Evolutionary conservation across 1,139 yeast species (phyloP).

Genomic region (Blastobotrys aristatus): DNA sequence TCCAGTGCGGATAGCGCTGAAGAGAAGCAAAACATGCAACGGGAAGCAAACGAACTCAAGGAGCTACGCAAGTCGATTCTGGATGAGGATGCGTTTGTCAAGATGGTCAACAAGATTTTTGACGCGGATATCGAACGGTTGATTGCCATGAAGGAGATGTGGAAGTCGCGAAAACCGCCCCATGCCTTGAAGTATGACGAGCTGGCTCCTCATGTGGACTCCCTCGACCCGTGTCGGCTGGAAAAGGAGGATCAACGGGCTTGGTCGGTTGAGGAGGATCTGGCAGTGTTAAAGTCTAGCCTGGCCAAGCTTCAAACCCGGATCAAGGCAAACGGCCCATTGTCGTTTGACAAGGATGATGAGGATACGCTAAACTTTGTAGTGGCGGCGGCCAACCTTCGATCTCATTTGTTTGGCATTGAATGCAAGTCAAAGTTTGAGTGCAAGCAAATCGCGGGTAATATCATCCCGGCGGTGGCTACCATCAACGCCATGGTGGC

Average conservation of each 20-base stretch:
- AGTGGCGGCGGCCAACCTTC: slow-evolving; percentile 77
- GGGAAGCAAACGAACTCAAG: slow-evolving; percentile 71
- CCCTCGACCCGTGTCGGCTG: slow-evolving; percentile 25
- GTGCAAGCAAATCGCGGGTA: slow-evolving; percentile 91
- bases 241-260: slow-evolving; percentile 51
- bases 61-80: slow-evolving; percentile 51
- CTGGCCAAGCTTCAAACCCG: slow-evolving; percentile 50
- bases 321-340: slow-evolving; percentile 33
- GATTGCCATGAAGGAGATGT: slow-evolving; percentile 63
- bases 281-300: slow-evolving; percentile 54
- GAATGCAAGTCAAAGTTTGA: slow-evolving; percentile 76
- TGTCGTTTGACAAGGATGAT: slow-evolving; percentile 85
- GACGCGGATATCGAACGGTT: slow-evolving; percentile 70
- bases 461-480: slow-evolving; percentile 97
- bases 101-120: slow-evolving; percentile 47
- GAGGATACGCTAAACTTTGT: slow-evolving; percentile 86
- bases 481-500: slow-evolving; percentile 95
- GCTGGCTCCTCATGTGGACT: slow-evolving; percentile 21
- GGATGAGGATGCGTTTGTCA: slow-evolving; percentile 35
- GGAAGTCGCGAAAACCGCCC: slow-evolving; percentile 72
- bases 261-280: slow-evolving; percentile 63
- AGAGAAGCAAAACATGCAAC: slow-evolving; percentile 63
- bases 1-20: slow-evolving; percentile 40
- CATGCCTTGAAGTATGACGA: slow-evolving; percentile 45
- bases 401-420: slow-evolving; percentile 70